Evolutionary conservation across 2,329 filamentous ascomycete species (phyloP).

Genomic region (Pseudocercospora fijiensis): DNA sequence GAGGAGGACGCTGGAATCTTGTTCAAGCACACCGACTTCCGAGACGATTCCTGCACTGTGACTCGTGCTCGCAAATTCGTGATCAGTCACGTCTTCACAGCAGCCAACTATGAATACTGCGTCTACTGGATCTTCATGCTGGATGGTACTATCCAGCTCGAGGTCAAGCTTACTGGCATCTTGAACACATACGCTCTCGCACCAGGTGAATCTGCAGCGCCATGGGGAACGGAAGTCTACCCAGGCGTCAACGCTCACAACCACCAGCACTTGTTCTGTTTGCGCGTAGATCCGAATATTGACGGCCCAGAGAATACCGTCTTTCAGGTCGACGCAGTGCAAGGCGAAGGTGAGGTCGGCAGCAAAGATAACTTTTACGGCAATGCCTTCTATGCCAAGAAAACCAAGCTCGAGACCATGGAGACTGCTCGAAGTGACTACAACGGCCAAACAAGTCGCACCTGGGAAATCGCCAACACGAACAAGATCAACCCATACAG

Average conservation of each 20-base stretch:
- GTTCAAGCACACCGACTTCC: conserved; percentile 86
- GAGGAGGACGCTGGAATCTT: conserved; percentile 90
- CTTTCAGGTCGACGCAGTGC: conserved; percentile 75
- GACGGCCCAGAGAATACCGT: conserved; percentile 83
- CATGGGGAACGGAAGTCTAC: conserved; percentile 90
- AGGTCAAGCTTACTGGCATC: conserved; percentile 87
- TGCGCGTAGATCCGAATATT: conserved; percentile 82
- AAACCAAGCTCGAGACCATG: conserved; percentile 73
- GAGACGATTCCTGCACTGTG: conserved; percentile 81
- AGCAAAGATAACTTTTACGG: conserved; percentile 82
- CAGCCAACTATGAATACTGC: conserved; percentile 93
- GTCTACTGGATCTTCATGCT: conserved; percentile 87
- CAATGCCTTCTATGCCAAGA: conserved; percentile 84
- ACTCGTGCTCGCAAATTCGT: conserved; percentile 83
- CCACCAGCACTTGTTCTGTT: conserved; percentile 91
- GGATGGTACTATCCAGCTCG: conserved; percentile 86
- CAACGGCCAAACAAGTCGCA: conserved; percentile 72
- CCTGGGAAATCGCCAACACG: conserved; percentile 89
- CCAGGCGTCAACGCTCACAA: conserved; percentile 92
- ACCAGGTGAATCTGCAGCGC: conserved; percentile 74
- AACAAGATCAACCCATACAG: conserved; percentile 82
- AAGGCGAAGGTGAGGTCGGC: conserved; percentile 71
- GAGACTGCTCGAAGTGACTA: conserved; percentile 74
- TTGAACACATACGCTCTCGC: conserved; percentile 86
- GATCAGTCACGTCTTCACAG: conserved; percentile 89